Evolutionary conservation across 129 eudicot genomes (phyloP), one percentile per base, ranked within the genome.

Genomic region (Pseudognaphalium luteoalbum): DNA sequence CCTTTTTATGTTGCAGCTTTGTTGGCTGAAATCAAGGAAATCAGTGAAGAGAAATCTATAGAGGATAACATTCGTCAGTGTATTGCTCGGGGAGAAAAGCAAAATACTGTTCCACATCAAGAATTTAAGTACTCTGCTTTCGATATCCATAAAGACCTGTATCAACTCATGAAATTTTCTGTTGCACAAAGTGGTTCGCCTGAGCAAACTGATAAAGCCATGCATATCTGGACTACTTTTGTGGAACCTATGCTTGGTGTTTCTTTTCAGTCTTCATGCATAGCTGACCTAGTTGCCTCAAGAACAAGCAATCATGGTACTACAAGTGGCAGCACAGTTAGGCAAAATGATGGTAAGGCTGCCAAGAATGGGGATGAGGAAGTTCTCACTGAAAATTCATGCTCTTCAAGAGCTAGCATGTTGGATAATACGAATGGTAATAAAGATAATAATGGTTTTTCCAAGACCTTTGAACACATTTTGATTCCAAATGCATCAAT

Each of bases 21-120:
- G 70, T 74, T 94, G 67, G 90, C 97, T 41, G 99, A 94, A 74
- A 89, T 94, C 68, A 91, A 89, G 86, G 99, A 94, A 76, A 87
- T 86, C 71, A 87, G 89, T 74, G 96, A 91, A 73, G 81, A 84
- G 70, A 86, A 83, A 77, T 78, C 82, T 66, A 72, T 58, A 69
- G 93, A 91, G 71, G 92, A 91, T 72, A 90, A 86, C 54, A 79
- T 86, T 78, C 82, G 87, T 77, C 89, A 91, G 52, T 85, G 94
- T 29, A 61, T 91, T 72, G 94, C 89, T 77, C 90, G 88, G 70
- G 96, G 93, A 59, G 85, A 78, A 75, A 83, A 82, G 78, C 89
- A 84, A 54, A 86, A 86, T 5, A 37, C 77, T 28, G 61, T 72
- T 60, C 89, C 99, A 61, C 91, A 93, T 84, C 80, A 91, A 84